Base-by-base conservation (phyloP, 1,284 basidiomycete genomes). In the Tausonia pullulans region DNA sequence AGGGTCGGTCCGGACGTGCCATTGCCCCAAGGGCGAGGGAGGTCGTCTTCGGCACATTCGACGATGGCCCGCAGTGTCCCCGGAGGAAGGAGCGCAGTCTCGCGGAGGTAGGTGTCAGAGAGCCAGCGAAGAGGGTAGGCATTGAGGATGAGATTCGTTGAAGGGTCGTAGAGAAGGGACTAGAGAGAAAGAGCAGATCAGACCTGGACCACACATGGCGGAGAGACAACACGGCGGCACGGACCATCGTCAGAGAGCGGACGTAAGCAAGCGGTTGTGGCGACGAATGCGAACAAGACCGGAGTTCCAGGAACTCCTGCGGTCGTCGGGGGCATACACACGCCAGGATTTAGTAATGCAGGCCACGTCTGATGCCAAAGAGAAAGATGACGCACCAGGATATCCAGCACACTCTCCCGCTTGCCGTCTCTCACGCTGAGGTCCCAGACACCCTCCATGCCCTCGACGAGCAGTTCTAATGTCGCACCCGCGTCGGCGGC, bases 401-500 rank as follows among this genome's bases (percentile, higher is more conserved):
- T 44, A 54, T 62, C 50, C 3, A 51, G n/a, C 61, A 16, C 16
- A 2, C 52, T 27, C 2, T 41, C 61, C 11, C 61, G 48, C 53
- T 46, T 14, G 44, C 16, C 61, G 27, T 14, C 54, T 2, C 43
- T 43, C 48, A 43, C 52, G 13, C 51, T 52, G 41, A 88, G 73
- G 5, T 77, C 70, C 50, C 75, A 77, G 3, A 83, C 70, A 67
- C 87, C 83, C 13, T 81, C 78, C 75, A 84, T 81, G 2, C 82
- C 83, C 51, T 83, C 78, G 4, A 90, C 68, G 7, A 87, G 72
- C 2, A 71, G 73, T 6, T 77, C 73, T 1, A 88, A 67, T 2
- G 78, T 74, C n/a, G 78, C 70, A 82, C 84, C 87, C 0, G 80
- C 81, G 1, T 79, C 72, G 16, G 78, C 73, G 53, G 80, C 75